Base-by-base conservation (phyloP, 768 basidiomycete species). In the Psilocybe sp. region DNA sequence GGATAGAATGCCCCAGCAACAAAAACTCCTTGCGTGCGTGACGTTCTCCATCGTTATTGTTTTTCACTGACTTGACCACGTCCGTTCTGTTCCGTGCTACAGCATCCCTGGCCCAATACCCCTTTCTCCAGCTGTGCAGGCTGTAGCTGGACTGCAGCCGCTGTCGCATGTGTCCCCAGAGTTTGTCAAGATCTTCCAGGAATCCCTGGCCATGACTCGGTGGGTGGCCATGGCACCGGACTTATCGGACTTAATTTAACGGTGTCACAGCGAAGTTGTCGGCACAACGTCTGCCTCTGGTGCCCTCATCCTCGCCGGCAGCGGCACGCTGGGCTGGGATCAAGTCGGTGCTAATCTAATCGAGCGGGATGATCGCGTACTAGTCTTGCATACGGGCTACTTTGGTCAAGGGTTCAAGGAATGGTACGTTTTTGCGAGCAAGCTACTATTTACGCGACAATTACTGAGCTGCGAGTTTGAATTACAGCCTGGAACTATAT, bases 261-360 rank as follows among this genome's bases (percentile, higher is more conserved):
- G n/a, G 44, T 40, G 15, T 13, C 11, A 36, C 52, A 84, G 87
- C 51, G 69, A 85, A 46, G 81, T 94, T 15, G 71, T 95, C 18
- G 81, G 78, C 61, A 82, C 92, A 28, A 73, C 45, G 15, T 36
- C 54, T 19, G 48, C 74, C 40, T 6, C 92, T 90, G 62, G 86
- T 85, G 0, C 50, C 14, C 89, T 97, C 74, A 69, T 97, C 60
- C 82, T 96, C 46, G 82, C 89, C 3, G 93, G 93, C 1, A 87
- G 84, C 49, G 93, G 93, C 19, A 96, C 93, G 2, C 72, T 96
- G 28, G 93, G 93, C 13, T 96, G 92, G 91, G 92, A 94, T 62
- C 85, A 89, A 81, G 89, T 91, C 40, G 84, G 88, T 0, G 81
- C 88, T 9, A 96, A 96, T 69, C 73, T 96, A 47, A 71, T 95